Evolutionary conservation across 768 basidiomycete species (phyloP).

Genomic region (Coprinopsis sp.): DNA sequence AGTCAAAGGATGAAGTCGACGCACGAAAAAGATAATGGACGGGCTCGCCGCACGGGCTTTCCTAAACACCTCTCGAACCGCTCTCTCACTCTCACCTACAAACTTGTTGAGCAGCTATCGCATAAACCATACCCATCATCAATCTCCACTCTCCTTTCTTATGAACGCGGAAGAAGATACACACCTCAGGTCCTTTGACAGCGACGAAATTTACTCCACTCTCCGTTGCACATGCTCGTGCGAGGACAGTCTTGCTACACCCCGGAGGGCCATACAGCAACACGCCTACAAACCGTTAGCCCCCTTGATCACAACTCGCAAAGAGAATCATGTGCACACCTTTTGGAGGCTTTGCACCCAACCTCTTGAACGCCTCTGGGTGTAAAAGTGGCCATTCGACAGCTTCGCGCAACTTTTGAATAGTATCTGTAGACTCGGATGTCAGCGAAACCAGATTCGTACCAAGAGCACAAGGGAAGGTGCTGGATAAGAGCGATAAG

Average conservation of each 20-base stretch:
- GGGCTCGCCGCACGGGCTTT: slow-evolving; percentile 94
- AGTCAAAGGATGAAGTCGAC: slow-evolving; percentile 2
- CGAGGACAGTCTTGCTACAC: slow-evolving; percentile 94
- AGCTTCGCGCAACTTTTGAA: slow-evolving; percentile 82
- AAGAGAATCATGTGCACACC: too few species aligned
- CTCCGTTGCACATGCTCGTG: slow-evolving; percentile 88
- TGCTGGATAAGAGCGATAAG: too few species aligned
- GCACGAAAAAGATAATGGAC: slow-evolving; percentile 93
- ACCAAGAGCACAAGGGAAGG: too few species aligned
- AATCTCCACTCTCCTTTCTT: not conserved
- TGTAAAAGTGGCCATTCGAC: slow-evolving; percentile 95
- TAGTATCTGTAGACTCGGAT: too few species aligned
- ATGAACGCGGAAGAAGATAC: slow-evolving; percentile 16
- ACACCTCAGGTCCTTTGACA: slow-evolving; percentile 94
- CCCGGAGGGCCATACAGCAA: slow-evolving; percentile 94
- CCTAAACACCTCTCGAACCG: slow-evolving; percentile 90
- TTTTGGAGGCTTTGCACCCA: slow-evolving; percentile 85
- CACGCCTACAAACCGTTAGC: too few species aligned
- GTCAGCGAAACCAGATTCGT: too few species aligned
- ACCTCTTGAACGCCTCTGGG: slow-evolving; percentile 77
- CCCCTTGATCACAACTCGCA: too few species aligned
- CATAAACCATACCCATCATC: not conserved
- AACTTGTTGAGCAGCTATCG: slow-evolving; percentile 90
- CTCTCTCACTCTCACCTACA: slow-evolving; percentile 95
- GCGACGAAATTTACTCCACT: slow-evolving; percentile 95